Percentiles rank a stretch among this genome's conserved stretches.
Evolutionary conservation across 1,284 basidiomycete species (phyloP).

Genomic region (Naganishia sp.): DNA sequence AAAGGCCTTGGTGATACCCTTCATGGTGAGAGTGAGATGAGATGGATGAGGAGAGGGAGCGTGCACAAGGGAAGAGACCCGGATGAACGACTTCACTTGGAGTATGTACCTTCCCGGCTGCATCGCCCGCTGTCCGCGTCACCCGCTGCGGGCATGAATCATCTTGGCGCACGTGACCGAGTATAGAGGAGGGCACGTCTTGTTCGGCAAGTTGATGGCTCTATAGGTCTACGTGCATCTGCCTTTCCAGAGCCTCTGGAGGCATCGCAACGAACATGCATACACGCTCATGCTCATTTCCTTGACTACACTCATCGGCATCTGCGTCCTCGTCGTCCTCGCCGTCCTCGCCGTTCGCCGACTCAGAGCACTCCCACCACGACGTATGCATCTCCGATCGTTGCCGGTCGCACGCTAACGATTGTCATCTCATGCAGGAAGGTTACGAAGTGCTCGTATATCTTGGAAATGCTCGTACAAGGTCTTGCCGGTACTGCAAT

Average conservation of each 20-base stretch:
- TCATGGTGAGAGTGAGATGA: conserved; percentile 59
- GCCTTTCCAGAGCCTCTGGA: too few relatives aligned
- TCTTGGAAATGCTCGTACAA: background rate
- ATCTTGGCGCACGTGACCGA: background rate
- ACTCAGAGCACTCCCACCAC: background rate
- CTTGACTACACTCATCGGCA: background rate
- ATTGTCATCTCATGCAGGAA: background rate
- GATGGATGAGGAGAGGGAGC: too few relatives aligned
- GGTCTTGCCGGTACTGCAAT: conserved; percentile 10
- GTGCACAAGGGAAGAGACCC: too few relatives aligned
- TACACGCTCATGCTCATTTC: background rate
- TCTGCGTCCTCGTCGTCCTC: background rate
- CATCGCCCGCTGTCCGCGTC: conserved; percentile 5
- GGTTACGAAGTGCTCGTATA: background rate
- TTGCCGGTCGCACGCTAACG: background rate
- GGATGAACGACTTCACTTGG: too few relatives aligned
- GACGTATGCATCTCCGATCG: background rate
- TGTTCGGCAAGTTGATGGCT: too few relatives aligned
- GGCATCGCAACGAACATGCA: background rate
- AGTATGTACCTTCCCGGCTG: background rate
- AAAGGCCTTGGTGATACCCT: conserved; percentile 75
- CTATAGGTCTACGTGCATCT: too few relatives aligned
- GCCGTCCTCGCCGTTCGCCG: background rate
- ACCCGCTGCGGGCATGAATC: background rate
- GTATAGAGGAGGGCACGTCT: background rate